These are phyloP conservation scores for Spathaspora boniae DNA, from an alignment of 805 yeast genomes.

Conservation along the genomic window DNA sequence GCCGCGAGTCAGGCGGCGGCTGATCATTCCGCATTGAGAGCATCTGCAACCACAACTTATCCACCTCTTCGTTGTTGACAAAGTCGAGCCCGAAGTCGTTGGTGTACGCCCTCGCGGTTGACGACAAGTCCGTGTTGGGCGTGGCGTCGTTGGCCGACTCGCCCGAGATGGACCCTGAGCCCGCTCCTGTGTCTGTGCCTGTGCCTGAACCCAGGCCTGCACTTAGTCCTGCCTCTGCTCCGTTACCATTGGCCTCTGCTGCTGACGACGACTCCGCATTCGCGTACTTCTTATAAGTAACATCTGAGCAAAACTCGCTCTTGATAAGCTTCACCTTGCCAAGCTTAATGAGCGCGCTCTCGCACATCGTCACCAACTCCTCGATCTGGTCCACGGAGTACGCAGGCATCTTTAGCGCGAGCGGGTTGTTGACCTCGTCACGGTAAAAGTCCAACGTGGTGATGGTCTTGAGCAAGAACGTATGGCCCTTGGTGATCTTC, in stretches of 20 bases:
- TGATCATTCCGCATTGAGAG: conserved; percentile 22
- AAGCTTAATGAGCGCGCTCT: conserved; percentile 19
- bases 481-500: conserved; percentile 36
- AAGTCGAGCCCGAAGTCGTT: conserved; percentile 15
- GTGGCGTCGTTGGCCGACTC: conserved; percentile 11
- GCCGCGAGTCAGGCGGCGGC: conserved; percentile 12
- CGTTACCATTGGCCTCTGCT: too few relatives aligned
- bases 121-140: conserved; percentile 11
- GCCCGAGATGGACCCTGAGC: not conserved
- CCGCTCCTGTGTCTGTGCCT: too few relatives aligned
- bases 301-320: conserved; percentile 13
- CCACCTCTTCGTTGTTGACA: conserved; percentile 27
- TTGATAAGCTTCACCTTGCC: conserved; percentile 15
- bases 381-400: conserved; percentile 21
- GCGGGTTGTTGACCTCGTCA: conserved; percentile 4
- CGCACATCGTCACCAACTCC: conserved; percentile 26
- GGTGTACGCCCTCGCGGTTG: conserved; percentile 4
- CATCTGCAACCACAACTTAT: conserved; percentile 34
- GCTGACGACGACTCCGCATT: not conserved
- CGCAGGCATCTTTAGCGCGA: conserved; percentile 10
- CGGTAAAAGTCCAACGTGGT: conserved; percentile 29
- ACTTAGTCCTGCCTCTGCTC: too few relatives aligned
- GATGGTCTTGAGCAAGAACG: conserved; percentile 25
- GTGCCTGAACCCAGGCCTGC: too few relatives aligned
- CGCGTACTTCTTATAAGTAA: conserved; percentile 2